phyloP scores from a whole-genome alignment of 345 rosid genomes.

The Pistacia atlantica region DNA sequence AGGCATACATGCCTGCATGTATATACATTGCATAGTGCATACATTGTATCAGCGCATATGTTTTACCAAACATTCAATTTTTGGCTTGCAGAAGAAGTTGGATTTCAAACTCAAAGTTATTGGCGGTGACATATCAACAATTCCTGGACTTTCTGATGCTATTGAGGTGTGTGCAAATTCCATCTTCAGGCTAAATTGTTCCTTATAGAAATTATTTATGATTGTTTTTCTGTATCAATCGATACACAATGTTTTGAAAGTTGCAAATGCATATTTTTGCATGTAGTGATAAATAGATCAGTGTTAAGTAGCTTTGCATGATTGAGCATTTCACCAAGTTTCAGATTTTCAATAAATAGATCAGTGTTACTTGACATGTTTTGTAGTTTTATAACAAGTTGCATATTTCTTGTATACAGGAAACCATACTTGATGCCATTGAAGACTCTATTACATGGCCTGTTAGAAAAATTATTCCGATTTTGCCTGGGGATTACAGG shows the following conservation, averaged over 20 bases:
- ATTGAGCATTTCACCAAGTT: background rate
- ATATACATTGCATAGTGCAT: no score
- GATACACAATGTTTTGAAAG: background rate
- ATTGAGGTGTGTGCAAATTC: conserved; percentile 71
- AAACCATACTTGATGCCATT: conserved; percentile 83
- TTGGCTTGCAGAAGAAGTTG: conserved; percentile 79
- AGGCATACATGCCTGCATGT: background rate
- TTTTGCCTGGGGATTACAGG: conserved; percentile 98
- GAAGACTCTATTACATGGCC: conserved; percentile 99
- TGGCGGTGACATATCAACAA: conserved; percentile 90
- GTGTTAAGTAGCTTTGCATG: background rate
- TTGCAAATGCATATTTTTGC: conserved; percentile 4
- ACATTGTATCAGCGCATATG: background rate
- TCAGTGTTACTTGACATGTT: background rate
- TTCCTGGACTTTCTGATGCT: conserved; percentile 87
- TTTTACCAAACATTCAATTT: conserved; percentile 14
- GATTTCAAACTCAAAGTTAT: conserved; percentile 88
- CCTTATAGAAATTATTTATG: background rate
- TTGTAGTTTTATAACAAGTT: background rate
- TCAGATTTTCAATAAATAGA: background rate
- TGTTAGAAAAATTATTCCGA: conserved; percentile 92
- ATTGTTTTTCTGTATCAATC: background rate
- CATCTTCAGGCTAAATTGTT: conserved; percentile 1
- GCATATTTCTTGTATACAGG: conserved; percentile 51
- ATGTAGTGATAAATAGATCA: background rate